Base-by-base conservation (phyloP, 2,329 filamentous ascomycete genomes). In the Verticillium dahliae region DNA sequence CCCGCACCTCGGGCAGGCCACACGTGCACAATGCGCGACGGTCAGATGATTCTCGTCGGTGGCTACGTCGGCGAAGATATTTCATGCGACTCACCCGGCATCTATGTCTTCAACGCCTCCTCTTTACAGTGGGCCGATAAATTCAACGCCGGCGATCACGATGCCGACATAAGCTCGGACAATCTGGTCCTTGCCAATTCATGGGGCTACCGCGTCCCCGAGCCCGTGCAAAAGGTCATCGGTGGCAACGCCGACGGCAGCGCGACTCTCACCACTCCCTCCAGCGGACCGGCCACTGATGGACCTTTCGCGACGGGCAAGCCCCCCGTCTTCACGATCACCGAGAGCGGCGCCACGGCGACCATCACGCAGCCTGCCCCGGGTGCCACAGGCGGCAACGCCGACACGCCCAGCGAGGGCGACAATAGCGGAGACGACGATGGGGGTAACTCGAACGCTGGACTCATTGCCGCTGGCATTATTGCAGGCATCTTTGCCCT, bases 31-130 rank as follows among this genome's bases (percentile, higher is more conserved):
- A 80, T 90, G 31, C 88, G 86, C 76, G 86, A 90, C 69, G 83
- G 82, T 11, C 89, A 91, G 69, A 88, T 91, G 76, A 77, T 92
- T 2, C 81, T 90, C 1, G 78, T 90, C 1, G 89, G 89, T 35
- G 89, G 89, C 5, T 91, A 90, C 69, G 82, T 87, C 7, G 86
- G 85, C 2, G 74, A 78, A 33, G 76, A 85, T 11, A 77, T 85
- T 9, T 80, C 76, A 3, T 91, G 89, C 71, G 89, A 92, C 66
- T 82, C 76, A 15, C 86, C 87, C 0, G 88, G 88, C 1, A 80
- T 92, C 63, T 91, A 91, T 69, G 84, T 90, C 56, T 92, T 91
- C 74, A 88, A 92, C 72, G 81, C 88, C 37, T 86, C 85, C 11
- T 81, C 78, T 9, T 78, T 91, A 1, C 70, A 81, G 64, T 91